Percentiles rank a stretch among this genome's conserved stretches.
These are phyloP conservation scores for Amesomyces nigricolor DNA, from an alignment of 2,329 filamentous ascomycete species.

Conservation along the genomic window DNA sequence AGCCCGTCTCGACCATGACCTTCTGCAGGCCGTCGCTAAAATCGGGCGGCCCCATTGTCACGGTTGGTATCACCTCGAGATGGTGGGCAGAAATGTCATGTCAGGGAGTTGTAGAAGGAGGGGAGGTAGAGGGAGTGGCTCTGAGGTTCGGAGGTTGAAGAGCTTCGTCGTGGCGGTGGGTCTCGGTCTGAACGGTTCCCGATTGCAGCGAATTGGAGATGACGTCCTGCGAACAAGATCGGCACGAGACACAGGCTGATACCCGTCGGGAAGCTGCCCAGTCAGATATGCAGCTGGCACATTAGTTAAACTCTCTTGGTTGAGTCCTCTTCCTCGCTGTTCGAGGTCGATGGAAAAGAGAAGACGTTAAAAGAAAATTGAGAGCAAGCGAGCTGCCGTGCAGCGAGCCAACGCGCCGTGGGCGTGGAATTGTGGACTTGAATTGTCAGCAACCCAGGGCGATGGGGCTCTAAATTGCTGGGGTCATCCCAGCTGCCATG, in stretches of 20 bases:
- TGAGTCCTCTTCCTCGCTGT: not conserved
- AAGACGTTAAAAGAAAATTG: not conserved
- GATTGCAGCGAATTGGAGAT: not conserved
- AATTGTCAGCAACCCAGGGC: conserved; percentile 17
- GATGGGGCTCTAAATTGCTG: not conserved
- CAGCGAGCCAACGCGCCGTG: not conserved
- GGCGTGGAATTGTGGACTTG: not conserved
- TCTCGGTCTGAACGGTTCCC: not conserved
- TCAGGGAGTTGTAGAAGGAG: conserved; percentile 10
- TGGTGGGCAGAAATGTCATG: conserved; percentile 19
- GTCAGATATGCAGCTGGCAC: not conserved
- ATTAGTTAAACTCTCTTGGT: not conserved
- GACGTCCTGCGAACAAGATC: conserved; percentile 7
- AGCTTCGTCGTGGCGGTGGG: not conserved
- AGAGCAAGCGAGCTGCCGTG: not conserved
- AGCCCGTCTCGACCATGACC: conserved; percentile 50
- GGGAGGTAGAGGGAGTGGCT: no score
- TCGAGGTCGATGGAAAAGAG: not conserved
- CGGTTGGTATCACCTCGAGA: conserved; percentile 15
- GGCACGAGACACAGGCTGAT: not conserved
- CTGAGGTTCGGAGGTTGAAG: not conserved
- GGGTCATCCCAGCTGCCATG: conserved; percentile 15
- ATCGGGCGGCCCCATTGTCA: conserved; percentile 35
- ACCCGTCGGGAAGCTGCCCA: not conserved
- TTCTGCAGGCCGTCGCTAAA: conserved; percentile 36